Evolutionary conservation across 352 stramenopile genomes (phyloP).

Genomic region (Phytophthora hybrid): DNA sequence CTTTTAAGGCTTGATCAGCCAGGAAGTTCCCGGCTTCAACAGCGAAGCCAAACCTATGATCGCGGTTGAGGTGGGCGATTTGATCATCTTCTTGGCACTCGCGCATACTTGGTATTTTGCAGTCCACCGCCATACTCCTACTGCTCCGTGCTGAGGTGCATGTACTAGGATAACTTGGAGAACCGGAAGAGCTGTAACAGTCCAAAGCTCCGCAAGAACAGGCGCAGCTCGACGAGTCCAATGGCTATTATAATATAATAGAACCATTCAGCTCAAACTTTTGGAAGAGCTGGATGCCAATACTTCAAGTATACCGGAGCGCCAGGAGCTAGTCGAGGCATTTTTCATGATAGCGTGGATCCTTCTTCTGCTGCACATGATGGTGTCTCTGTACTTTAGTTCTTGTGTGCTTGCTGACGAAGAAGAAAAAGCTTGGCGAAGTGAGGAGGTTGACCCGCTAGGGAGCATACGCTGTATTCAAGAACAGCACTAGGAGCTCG

Average conservation of each 20-base stretch:
- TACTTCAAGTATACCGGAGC: constrained; percentile 22
- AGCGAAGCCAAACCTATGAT: constrained; percentile 42
- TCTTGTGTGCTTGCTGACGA: constrained; percentile 38
- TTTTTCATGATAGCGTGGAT: constrained; percentile 44
- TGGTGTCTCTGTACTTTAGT: constrained; percentile 50
- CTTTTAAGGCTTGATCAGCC: constrained; percentile 55
- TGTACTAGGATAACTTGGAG: too few relatives aligned
- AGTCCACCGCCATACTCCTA: constrained; percentile 52
- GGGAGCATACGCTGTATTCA: constrained; percentile 30
- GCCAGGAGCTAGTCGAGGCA: constrained; percentile 30
- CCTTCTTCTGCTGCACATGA: constrained; percentile 43
- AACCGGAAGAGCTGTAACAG: too few relatives aligned
- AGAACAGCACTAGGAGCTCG: constrained; percentile 31
- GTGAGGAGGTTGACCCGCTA: constrained; percentile 24
- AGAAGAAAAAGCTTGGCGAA: constrained; percentile 27
- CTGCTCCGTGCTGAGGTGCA: too few relatives aligned
- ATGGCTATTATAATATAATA: too few relatives aligned
- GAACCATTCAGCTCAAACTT: background rate
- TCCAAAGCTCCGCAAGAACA: too few relatives aligned
- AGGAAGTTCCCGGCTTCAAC: constrained; percentile 42
- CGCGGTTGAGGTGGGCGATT: constrained; percentile 56
- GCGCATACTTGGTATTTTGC: constrained; percentile 52
- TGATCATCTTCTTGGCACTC: constrained; percentile 59
- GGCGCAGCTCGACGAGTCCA: too few relatives aligned
- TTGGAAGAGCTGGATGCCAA: background rate